Evolutionary conservation across 2,329 filamentous ascomycete species (phyloP).

Genomic region (Macroventuria anomochaeta): DNA sequence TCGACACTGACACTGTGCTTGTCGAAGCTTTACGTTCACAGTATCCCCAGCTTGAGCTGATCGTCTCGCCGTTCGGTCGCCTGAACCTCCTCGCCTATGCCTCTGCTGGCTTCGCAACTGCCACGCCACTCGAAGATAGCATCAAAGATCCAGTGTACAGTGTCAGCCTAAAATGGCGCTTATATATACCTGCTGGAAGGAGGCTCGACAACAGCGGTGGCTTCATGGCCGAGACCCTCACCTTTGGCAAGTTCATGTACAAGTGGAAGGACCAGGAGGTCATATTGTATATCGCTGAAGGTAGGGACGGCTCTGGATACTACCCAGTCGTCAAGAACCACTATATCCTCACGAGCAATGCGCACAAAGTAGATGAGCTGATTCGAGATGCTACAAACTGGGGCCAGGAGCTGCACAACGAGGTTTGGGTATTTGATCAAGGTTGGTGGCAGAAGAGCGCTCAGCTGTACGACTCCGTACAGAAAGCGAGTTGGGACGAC

Average conservation of each 20-base stretch:
- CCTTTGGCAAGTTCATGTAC: conserved; percentile 56
- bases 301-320: conserved; percentile 45
- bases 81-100: conserved; percentile 54
- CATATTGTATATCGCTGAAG: conserved; percentile 52
- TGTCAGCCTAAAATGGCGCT: conserved; percentile 43
- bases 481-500: conserved; percentile 63
- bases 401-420: conserved; percentile 64
- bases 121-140: conserved; percentile 51
- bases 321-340: conserved; percentile 49
- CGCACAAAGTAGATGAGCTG: conserved; percentile 56
- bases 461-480: conserved; percentile 62
- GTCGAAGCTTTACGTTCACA: conserved; percentile 54
- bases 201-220: conserved; percentile 49
- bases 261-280: conserved; percentile 55
- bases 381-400: conserved; percentile 63
- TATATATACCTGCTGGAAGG: conserved; percentile 49
- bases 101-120: conserved; percentile 50
- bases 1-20: conserved; percentile 54
- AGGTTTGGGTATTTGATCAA: conserved; percentile 71
- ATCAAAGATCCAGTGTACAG: conserved; percentile 47
- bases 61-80: conserved; percentile 43
- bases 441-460: conserved; percentile 68
- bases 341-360: conserved; percentile 52
- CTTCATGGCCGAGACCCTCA: conserved; percentile 45
- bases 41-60: conserved; percentile 54